Evolutionary conservation across 306 rosid species (phyloP).

Genomic region (Prunus mongolica): DNA sequence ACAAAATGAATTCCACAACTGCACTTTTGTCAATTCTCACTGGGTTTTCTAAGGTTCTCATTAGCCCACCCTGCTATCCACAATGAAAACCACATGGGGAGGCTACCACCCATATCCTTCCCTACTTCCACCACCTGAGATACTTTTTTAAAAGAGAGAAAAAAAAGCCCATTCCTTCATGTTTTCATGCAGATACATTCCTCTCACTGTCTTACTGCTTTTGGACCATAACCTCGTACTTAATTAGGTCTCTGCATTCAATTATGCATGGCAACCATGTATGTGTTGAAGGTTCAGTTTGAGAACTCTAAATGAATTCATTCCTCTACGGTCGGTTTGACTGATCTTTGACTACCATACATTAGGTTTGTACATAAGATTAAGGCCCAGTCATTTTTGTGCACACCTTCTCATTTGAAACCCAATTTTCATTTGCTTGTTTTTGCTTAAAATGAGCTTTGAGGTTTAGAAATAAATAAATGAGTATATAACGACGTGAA

Average conservation of each 20-base stretch:
- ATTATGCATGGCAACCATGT: no score
- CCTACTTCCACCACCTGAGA: slow-evolving; percentile 9
- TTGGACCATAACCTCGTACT: slow-evolving; percentile 1
- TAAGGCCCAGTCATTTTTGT: not conserved
- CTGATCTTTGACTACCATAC: not conserved
- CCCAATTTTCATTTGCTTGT: no score
- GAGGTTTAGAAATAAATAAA: no score
- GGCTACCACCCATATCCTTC: slow-evolving; percentile 38
- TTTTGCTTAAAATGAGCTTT: no score
- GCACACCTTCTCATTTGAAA: no score
- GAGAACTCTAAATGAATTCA: no score
- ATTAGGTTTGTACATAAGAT: not conserved
- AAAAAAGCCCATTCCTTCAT: slow-evolving; percentile 50
- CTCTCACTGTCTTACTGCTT: not conserved
- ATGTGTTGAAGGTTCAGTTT: not conserved
- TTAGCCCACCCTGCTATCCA: slow-evolving; percentile 30
- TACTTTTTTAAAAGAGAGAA: not conserved
- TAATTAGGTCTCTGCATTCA: not conserved
- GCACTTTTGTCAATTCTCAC: slow-evolving; percentile 30
- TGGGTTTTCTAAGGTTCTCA: slow-evolving; percentile 40
- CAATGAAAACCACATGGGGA: slow-evolving; percentile 59
- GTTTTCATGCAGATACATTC: not conserved
- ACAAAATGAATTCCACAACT: slow-evolving; percentile 42
- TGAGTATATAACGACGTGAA: no score
- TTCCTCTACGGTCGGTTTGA: no score